Evolutionary conservation across 2,329 filamentous ascomycete genomes (phyloP), one percentile per base, ranked within the genome.

Genomic region (Teratosphaeria epicoccoides): DNA sequence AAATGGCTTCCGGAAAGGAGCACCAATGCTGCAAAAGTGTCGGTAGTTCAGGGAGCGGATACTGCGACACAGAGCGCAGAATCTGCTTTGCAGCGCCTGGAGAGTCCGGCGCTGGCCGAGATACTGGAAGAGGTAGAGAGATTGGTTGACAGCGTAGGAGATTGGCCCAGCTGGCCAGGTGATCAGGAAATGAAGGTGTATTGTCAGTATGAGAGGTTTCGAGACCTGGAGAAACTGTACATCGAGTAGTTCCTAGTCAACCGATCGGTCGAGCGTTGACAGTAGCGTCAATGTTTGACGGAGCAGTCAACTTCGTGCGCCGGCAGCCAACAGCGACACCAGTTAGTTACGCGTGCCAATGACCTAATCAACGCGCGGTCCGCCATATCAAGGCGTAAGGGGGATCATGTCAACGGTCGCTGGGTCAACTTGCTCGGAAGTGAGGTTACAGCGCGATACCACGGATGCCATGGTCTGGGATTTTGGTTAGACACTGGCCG

Each of bases 161-260:
- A 59, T 2, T 74, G 72, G 71, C 67, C 65, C 22, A 69, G 69
- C 1, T 76, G 74, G 74, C 69, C 73, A 6, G 61, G 53, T 3
- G 66, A 69, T 40, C 62, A 70, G 14, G 68, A 74, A 49, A 68
- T 75, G 4, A 57, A 64, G 50, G 46, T 47, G 26, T 68, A 70
- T 57, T 54, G 49, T 49, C 26, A 26, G 20, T 6, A 53, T 29
- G 11, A 25, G 26, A 44, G 51, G 40, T 53, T 53, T 43, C 20
- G 43, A 24, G 24, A 49, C 7, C 33, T 40, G 33, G 6, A 17
- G 33, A 40, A 40, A 17, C 9, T 40, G 33, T 40, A 40, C 33
- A 17, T 40, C 4, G 33, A n/a, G 33, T 40, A 40, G 14, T n/a
- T n/a, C n/a, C n/a, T n/a, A n/a, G n/a, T n/a, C n/a, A n/a, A n/a